Percentiles rank a stretch among this genome's conserved stretches.
phyloP scores from a whole-genome alignment of 768 basidiomycete genomes.

The Gloeostereum incarnatum region DNA sequence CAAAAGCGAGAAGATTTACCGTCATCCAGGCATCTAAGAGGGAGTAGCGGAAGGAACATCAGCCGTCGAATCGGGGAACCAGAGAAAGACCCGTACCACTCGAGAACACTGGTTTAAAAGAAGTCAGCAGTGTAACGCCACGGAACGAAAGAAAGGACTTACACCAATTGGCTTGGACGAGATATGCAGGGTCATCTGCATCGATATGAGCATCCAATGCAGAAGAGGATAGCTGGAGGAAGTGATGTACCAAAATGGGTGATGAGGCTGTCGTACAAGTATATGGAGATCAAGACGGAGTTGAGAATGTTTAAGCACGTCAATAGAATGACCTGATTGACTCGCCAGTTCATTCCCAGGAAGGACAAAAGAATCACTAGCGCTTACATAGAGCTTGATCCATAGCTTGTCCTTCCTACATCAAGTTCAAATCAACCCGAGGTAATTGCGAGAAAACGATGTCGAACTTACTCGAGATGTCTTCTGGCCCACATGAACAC shows the following conservation, averaged over 20 bases:
- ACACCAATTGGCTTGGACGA: not conserved
- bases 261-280: slow-evolving; percentile 23
- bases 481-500: not conserved
- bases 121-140: not conserved
- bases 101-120: not conserved
- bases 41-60: no score
- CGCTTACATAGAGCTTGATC: no score
- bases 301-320: slow-evolving; percentile 25
- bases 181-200: not conserved
- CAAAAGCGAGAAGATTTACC: no score
- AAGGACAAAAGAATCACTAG: no score
- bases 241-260: slow-evolving; percentile 18
- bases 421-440: no score
- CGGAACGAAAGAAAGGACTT: not conserved
- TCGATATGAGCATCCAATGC: not conserved
- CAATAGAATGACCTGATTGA: slow-evolving; percentile 19
- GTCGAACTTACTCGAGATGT: no score
- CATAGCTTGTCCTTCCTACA: no score
- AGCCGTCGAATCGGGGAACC: no score
- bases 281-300: slow-evolving; percentile 19
- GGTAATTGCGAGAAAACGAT: no score
- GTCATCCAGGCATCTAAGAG: no score
- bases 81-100: not conserved
- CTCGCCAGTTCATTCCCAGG: no score
- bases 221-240: not conserved